Percentiles rank a stretch among this genome's conserved stretches.
These are phyloP conservation scores for Penicillium sp. DNA, from an alignment of 2,329 filamentous ascomycete genomes.

Conservation along the genomic window DNA sequence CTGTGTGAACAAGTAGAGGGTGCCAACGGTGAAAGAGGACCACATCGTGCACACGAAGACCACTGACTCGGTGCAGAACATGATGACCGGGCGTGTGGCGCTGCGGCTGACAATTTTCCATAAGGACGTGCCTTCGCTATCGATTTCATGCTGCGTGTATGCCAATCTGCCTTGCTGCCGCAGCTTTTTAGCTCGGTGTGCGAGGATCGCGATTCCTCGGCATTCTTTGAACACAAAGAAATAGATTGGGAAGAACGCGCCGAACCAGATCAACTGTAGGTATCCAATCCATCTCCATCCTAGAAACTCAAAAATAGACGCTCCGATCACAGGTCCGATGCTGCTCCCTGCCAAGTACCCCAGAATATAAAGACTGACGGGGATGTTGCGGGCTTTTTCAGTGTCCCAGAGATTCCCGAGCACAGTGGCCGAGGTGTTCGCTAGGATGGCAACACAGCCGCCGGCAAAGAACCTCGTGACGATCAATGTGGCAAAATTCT, in stretches of 20 bases:
- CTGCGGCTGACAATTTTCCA: slow-evolving; percentile 30
- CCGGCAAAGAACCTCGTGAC: slow-evolving; percentile 44
- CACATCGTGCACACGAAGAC: slow-evolving; percentile 42
- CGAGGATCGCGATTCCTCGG: slow-evolving; percentile 38
- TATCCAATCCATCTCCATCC: slow-evolving; percentile 39
- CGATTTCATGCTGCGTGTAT: slow-evolving; percentile 32
- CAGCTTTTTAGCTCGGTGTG: slow-evolving; percentile 31
- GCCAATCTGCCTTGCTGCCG: slow-evolving; percentile 28
- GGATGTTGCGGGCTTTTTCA: slow-evolving; percentile 33
- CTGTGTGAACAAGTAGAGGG: slow-evolving; percentile 42
- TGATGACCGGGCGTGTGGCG: slow-evolving; percentile 31
- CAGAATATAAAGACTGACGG: slow-evolving; percentile 41
- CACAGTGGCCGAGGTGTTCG: slow-evolving; percentile 32
- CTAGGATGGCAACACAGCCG: slow-evolving; percentile 37
- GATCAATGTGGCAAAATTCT: slow-evolving; percentile 44
- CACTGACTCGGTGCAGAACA: slow-evolving; percentile 42
- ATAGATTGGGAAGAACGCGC: slow-evolving; percentile 35
- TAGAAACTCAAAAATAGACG: slow-evolving; percentile 26
- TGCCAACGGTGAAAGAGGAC: slow-evolving; percentile 43
- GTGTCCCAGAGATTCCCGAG: slow-evolving; percentile 32
- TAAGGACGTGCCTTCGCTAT: slow-evolving; percentile 25
- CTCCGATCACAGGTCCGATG: slow-evolving; percentile 44
- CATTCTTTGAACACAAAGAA: slow-evolving; percentile 40
- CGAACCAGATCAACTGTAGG: slow-evolving; percentile 40
- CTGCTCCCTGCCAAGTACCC: slow-evolving; percentile 40